Conservation (phyloP, 331 rosid genomes). For the Quercus phellos region DNA sequence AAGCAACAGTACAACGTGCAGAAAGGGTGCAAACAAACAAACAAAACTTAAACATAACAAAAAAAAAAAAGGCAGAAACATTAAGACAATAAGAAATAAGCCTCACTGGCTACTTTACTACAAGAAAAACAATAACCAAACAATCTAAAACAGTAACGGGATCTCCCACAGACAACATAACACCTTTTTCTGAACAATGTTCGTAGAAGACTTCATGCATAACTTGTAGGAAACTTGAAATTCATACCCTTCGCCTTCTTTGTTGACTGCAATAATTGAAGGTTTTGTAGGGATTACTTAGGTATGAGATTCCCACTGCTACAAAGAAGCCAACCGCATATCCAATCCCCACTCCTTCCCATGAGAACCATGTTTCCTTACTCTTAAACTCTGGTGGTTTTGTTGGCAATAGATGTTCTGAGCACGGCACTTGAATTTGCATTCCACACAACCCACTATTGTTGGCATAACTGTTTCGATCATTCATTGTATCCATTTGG, state of each 20-base stretch:
- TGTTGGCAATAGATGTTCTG: constrained; percentile 4
- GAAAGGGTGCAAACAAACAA: no score
- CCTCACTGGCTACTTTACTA: no score
- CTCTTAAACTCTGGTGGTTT: no score
- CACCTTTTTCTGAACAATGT: no score
- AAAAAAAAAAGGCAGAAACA: no score
- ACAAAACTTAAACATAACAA: no score
- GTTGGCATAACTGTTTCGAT: constrained; percentile 15
- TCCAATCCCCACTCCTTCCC: constrained; percentile 15
- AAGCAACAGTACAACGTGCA: no score
- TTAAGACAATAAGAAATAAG: no score
- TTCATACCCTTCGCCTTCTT: neutral
- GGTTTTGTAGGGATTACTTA: neutral
- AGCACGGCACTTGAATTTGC: constrained; percentile 19
- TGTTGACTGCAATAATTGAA: neutral
- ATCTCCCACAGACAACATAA: no score
- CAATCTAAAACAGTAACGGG: no score
- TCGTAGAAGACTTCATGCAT: neutral
- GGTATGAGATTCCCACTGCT: neutral
- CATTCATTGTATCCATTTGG: constrained; percentile 24
- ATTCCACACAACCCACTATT: constrained; percentile 27
- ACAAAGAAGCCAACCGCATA: constrained; percentile 14
- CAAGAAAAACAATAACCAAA: no score
- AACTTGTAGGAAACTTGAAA: neutral
- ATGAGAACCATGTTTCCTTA: no score